Evolutionary conservation across 2,329 filamentous ascomycete species (phyloP).

Genomic region (Colletotrichum sp.): DNA sequence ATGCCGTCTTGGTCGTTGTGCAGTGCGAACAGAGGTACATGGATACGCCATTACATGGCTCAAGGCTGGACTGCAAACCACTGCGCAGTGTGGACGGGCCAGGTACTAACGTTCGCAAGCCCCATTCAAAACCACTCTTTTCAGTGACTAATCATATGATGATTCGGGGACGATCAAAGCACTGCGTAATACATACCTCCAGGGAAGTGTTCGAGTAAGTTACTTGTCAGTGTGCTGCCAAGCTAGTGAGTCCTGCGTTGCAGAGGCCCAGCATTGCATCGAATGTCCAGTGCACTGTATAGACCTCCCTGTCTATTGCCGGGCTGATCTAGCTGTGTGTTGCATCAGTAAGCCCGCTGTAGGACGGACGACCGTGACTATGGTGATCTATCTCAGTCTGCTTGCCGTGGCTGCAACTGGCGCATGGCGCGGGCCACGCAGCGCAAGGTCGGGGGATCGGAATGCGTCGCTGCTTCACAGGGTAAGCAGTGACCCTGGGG

Average conservation of each 20-base stretch:
- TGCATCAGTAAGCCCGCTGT: background rate
- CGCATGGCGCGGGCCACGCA: background rate
- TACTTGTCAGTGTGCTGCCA: background rate
- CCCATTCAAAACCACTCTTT: background rate
- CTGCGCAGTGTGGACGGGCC: background rate
- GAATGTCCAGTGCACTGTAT: background rate
- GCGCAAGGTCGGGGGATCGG: background rate
- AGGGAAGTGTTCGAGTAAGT: background rate
- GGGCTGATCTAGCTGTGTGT: background rate
- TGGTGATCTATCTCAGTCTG: background rate
- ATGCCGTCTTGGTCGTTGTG: background rate
- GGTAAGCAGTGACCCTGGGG: background rate
- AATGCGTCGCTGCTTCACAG: background rate
- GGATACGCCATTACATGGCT: background rate
- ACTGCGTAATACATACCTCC: background rate
- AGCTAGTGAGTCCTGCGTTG: background rate
- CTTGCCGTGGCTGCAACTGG: background rate
- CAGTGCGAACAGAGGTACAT: background rate
- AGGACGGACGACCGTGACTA: background rate
- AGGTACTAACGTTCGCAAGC: background rate
- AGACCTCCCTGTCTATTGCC: background rate
- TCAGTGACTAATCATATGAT: background rate
- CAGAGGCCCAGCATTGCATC: background rate
- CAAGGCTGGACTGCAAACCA: background rate
- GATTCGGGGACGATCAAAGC: background rate